Conservation (phyloP, 495 filamentous ascomycete genomes). For the Penicillium flavigenum region DNA sequence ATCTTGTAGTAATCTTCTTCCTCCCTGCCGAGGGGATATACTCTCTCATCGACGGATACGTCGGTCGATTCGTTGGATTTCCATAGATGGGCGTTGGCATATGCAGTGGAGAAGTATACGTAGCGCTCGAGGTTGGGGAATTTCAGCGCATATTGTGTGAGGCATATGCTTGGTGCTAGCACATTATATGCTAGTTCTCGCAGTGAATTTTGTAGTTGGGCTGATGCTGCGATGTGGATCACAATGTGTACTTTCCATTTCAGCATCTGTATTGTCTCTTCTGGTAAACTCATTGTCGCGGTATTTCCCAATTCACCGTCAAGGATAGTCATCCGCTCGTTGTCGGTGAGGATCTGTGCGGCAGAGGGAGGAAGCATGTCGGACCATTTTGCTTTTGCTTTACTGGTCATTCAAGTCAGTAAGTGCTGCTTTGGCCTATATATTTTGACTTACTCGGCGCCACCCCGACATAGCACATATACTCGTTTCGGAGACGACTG, state of each 20-base stretch:
- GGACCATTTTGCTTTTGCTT: constrained; percentile 28
- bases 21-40: constrained; percentile 22
- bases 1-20: constrained; percentile 12
- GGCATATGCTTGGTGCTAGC: constrained; percentile 26
- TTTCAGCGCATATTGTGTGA: constrained; percentile 27
- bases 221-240: constrained; percentile 24
- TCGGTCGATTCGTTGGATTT: constrained; percentile 20
- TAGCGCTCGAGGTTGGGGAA: constrained; percentile 29
- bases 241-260: constrained; percentile 28
- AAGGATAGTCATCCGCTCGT: constrained; percentile 21
- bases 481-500: constrained; percentile 23
- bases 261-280: constrained; percentile 25
- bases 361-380: constrained; percentile 17
- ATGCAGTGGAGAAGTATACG: constrained; percentile 26
- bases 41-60: constrained; percentile 20
- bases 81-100: constrained; percentile 28
- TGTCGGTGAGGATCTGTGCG: constrained; percentile 16
- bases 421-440: background rate
- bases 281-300: constrained; percentile 28
- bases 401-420: constrained; percentile 16
- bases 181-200: constrained; percentile 27
- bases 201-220: constrained; percentile 23
- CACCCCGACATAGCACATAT: constrained; percentile 29
- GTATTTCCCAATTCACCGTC: constrained; percentile 31
- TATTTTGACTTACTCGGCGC: constrained; percentile 17